Conservation (phyloP, 2,329 filamentous ascomycete species). For the Rachicladosporium sp. region DNA sequence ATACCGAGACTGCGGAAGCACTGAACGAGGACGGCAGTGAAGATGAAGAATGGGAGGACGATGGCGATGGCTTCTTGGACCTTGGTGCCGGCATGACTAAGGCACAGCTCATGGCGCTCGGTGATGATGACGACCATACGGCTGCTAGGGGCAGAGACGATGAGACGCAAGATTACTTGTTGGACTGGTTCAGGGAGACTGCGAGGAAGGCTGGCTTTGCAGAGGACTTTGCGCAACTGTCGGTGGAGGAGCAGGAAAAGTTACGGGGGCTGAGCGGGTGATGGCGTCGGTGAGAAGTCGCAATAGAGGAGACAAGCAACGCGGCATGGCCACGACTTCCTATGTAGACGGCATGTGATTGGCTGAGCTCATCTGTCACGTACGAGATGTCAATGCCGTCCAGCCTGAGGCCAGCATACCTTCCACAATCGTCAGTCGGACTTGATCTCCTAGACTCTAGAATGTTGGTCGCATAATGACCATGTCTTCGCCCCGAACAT, state of each 20-base stretch:
- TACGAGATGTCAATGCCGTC: too few species aligned
- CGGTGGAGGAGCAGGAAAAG: constrained; percentile 41
- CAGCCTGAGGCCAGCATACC: too few species aligned
- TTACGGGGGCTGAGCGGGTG: constrained; percentile 26
- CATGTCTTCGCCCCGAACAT: too few species aligned
- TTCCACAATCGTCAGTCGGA: too few species aligned
- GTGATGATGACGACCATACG: constrained; percentile 34
- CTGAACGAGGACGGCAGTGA: constrained; percentile 51
- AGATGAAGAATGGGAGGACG: constrained; percentile 63
- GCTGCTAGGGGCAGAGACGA: constrained; percentile 62
- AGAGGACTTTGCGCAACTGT: constrained; percentile 43
- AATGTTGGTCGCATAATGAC: too few species aligned
- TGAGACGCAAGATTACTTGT: constrained; percentile 75
- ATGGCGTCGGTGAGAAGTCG: not conserved
- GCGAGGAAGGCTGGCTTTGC: constrained; percentile 43
- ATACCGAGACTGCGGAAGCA: constrained; percentile 47
- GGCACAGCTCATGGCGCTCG: constrained; percentile 69
- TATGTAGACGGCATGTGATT: too few species aligned
- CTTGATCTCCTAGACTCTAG: too few species aligned
- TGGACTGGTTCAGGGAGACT: constrained; percentile 61
- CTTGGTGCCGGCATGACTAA: constrained; percentile 46
- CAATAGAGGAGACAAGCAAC: too few species aligned
- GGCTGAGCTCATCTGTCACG: too few species aligned
- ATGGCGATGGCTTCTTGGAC: constrained; percentile 59
- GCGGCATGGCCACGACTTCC: too few species aligned